A percentile compares a stretch with the other conserved stretches of the same genome.
phyloP scores from a whole-genome alignment of 73 alveolate species.

The Diophrys appendiculata region DNA sequence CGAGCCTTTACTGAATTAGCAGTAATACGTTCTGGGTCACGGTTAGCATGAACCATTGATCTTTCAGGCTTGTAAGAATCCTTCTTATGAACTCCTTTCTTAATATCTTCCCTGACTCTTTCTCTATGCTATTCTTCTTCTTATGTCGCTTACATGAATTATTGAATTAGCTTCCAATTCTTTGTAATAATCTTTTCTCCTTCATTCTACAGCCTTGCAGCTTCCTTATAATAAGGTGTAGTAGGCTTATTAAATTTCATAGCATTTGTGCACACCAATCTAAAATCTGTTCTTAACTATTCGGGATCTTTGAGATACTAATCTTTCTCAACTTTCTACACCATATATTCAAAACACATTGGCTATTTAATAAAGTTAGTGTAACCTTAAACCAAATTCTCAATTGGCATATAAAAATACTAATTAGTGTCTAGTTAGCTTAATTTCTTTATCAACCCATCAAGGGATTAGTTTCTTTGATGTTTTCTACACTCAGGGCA shows the following conservation, averaged over 20 bases:
- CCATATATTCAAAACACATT: slow-evolving; percentile 80
- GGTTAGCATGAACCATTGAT: background rate
- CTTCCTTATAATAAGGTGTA: slow-evolving; percentile 72
- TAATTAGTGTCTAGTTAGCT: slow-evolving; percentile 67
- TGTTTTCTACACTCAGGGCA: slow-evolving; percentile 77
- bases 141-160: slow-evolving; percentile 18
- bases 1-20: too few species aligned
- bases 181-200: slow-evolving; percentile 22
- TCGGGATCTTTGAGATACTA: slow-evolving; percentile 71
- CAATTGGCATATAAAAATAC: slow-evolving; percentile 71
- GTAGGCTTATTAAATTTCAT: slow-evolving; percentile 78
- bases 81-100: slow-evolving; percentile 7
- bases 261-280: slow-evolving; percentile 84
- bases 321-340: slow-evolving; percentile 60
- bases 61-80: background rate
- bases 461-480: slow-evolving; percentile 42
- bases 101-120: slow-evolving; percentile 15
- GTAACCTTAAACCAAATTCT: slow-evolving; percentile 49
- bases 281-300: slow-evolving; percentile 62
- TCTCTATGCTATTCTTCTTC: slow-evolving; percentile 40
- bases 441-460: slow-evolving; percentile 59
- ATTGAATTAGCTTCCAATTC: slow-evolving; percentile 38
- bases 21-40: too few species aligned
- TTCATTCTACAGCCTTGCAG: slow-evolving; percentile 71
- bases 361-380: slow-evolving; percentile 74